Base-by-base conservation (phyloP, 1,284 basidiomycete genomes). In the Vanrija sp. region DNA sequence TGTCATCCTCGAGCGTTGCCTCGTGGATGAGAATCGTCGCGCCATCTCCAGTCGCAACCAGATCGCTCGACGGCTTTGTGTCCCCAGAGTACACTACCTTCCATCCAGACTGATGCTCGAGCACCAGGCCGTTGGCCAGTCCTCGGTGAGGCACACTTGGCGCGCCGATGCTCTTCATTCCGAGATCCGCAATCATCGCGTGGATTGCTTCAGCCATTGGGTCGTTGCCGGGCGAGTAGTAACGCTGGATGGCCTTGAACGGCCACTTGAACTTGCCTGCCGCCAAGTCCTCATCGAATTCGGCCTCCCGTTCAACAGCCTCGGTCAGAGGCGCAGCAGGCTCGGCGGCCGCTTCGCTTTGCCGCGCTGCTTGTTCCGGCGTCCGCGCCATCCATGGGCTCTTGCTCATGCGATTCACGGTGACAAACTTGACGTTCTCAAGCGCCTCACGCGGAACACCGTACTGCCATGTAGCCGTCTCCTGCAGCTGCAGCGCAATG, bases 1-100 rank as follows among this genome's bases (percentile, higher is more conserved):
- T 78, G 84, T 88, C 66, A 80, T 85, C 68, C 85, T 91, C 78
- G 81, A 97, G 86, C 3, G 92, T 92, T 0, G 94, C 91, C 74
- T 98, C 94, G 70, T 98, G 94, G 44, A 98, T 93, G 38, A 98
- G 80, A 6, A 98, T 73, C 0, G 90, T 91, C 0, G 88, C 86
- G 51, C 81, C 78, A 48, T 80, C 67, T 0, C 88, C 92, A 0
- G 85, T 86, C 40, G 80, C 72, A 23, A 87, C 83, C 5, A 98
- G 80, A 19, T 79, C 80, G 3, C 85, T 77, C 18, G 85, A 84
- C 0, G 93, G 93, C 72, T 83, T 82, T 0, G 94, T 97, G 72
- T 98, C 94, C 5, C 87, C 94, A 5, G 93, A 96, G 62, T 82
- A 83, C 87, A 85, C 86, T 18, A 92, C 78, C 61, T 87, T 87